Percentiles rank a stretch among this genome's conserved stretches.
These are phyloP conservation scores for Zygosaccharomyces siamensis DNA, from an alignment of 805 yeast genomes.

Conservation along the genomic window DNA sequence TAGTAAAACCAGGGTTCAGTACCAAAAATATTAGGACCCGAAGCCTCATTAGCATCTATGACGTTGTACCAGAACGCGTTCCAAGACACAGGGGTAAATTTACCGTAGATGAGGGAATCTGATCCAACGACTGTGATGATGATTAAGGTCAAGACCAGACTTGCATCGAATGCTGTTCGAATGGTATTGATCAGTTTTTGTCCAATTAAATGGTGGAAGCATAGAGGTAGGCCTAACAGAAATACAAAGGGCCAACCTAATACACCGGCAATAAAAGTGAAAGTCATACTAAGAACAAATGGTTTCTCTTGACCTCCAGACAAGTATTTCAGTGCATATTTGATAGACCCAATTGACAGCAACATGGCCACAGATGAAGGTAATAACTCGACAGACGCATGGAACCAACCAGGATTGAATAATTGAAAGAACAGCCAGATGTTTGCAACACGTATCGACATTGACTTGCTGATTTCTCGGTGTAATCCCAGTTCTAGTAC, in stretches of 20 bases:
- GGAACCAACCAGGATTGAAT: slow-evolving; percentile 77
- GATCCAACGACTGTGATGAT: slow-evolving; percentile 29
- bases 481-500: slow-evolving; percentile 43
- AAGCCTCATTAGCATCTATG: slow-evolving; percentile 50
- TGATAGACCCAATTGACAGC: slow-evolving; percentile 33
- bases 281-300: slow-evolving; percentile 28
- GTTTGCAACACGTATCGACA: slow-evolving; percentile 39
- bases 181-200: slow-evolving; percentile 26
- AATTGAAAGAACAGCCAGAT: slow-evolving; percentile 62
- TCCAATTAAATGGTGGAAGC: slow-evolving; percentile 35
- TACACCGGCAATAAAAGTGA: slow-evolving; percentile 56
- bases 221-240: slow-evolving; percentile 58
- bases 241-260: slow-evolving; percentile 90
- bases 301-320: slow-evolving; percentile 21
- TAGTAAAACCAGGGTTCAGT: slow-evolving; percentile 76
- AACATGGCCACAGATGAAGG: slow-evolving; percentile 78
- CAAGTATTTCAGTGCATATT: slow-evolving; percentile 27
- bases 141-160: slow-evolving; percentile 18
- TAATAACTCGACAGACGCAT: slow-evolving; percentile 78
- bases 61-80: slow-evolving; percentile 85
- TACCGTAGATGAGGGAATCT: slow-evolving; percentile 62
- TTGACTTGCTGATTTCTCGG: slow-evolving; percentile 20
- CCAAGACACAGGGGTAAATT: slow-evolving; percentile 62
- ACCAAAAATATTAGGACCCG: slow-evolving; percentile 91
- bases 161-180: slow-evolving; percentile 28